A percentile compares a stretch with the other conserved stretches of the same genome.
Conservation (phyloP, 1,139 yeast species). For the Kodamaea alishanica region DNA sequence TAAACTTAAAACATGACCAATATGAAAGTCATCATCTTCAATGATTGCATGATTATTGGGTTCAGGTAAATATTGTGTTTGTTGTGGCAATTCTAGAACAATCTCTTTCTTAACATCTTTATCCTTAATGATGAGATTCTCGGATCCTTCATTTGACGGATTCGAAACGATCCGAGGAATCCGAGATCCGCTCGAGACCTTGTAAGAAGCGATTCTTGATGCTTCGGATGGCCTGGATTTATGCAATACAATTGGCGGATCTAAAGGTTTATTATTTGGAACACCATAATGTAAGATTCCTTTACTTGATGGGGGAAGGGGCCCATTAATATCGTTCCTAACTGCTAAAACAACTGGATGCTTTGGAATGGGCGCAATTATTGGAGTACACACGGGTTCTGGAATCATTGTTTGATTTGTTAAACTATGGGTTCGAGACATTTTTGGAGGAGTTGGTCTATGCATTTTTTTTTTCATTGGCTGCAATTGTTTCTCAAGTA, state of each 20-base stretch:
- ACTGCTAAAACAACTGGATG: background rate
- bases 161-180: too few relatives aligned
- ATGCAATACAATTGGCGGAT: constrained; percentile 6
- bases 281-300: background rate
- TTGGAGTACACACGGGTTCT: constrained; percentile 1
- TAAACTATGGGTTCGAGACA: background rate
- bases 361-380: constrained; percentile 5
- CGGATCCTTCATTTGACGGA: background rate
- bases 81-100: constrained; percentile 1
- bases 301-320: background rate
- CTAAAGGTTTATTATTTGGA: constrained; percentile 8
- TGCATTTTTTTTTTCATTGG: background rate
- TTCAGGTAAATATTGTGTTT: too few relatives aligned
- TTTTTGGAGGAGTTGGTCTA: background rate
- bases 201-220: too few relatives aligned
- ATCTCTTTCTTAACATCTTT: constrained; percentile 4
- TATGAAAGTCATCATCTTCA: too few relatives aligned
- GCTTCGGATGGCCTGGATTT: too few relatives aligned
- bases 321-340: too few relatives aligned
- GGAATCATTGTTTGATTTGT: background rate
- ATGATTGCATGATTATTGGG: too few relatives aligned
- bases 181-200: too few relatives aligned
- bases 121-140: background rate
- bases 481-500: background rate
- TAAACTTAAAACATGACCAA: too few relatives aligned